Conservation (phyloP, 805 yeast species). For the Cyberlindnera sargentensis region DNA sequence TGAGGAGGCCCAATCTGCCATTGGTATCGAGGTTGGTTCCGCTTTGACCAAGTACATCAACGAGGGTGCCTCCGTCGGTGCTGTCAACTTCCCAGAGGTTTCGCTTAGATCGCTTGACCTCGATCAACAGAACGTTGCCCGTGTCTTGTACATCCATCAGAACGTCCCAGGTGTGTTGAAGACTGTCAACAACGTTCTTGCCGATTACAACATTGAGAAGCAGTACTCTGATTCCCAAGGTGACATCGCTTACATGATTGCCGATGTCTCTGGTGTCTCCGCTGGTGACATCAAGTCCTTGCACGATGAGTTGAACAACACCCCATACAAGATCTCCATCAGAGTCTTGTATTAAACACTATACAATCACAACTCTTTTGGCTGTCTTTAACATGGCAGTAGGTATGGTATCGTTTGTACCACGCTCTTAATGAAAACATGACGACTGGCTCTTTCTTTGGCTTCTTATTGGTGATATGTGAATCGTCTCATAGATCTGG, state of each 20-base stretch:
- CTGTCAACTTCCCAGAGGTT: slow-evolving; percentile 99
- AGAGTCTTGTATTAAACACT: slow-evolving; percentile 70
- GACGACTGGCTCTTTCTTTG: neutral
- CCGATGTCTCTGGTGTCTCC: slow-evolving; percentile 86
- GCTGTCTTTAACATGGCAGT: neutral
- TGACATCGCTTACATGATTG: slow-evolving; percentile 95
- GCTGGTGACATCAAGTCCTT: slow-evolving; percentile 75
- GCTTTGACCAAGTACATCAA: slow-evolving; percentile 86
- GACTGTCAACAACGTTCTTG: slow-evolving; percentile 92
- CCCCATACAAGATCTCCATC: slow-evolving; percentile 86
- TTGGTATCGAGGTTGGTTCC: slow-evolving; percentile 90
- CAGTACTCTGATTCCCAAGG: slow-evolving; percentile 97
- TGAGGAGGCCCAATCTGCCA: slow-evolving; percentile 97
- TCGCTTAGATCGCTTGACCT: slow-evolving; percentile 78
- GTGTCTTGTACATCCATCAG: slow-evolving; percentile 93
- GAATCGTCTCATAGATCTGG: slow-evolving; percentile 7
- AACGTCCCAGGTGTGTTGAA: slow-evolving; percentile 98
- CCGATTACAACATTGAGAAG: slow-evolving; percentile 93
- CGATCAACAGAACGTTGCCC: slow-evolving; percentile 82
- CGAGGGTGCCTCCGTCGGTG: slow-evolving; percentile 92
- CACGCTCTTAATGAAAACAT: neutral
- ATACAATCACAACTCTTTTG: neutral
- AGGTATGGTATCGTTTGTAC: neutral
- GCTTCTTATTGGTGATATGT: slow-evolving; percentile 1
- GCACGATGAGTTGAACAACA: slow-evolving; percentile 78